phyloP scores from a whole-genome alignment of 371 early-diverging fungal species.

The Parasitella parasitica region DNA sequence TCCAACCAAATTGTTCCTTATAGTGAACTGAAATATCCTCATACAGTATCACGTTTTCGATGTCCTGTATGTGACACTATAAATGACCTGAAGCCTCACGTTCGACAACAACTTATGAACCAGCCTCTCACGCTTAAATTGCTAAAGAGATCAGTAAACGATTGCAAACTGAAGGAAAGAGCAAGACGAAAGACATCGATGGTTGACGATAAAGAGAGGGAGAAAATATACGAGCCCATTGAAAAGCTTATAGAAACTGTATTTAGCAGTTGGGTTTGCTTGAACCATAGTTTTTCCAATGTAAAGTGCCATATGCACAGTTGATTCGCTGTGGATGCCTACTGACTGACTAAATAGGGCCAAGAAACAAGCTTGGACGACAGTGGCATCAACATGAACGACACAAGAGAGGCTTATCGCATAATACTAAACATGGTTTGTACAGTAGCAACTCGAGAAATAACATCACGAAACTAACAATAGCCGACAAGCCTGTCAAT shows the following conservation, averaged over 20 bases:
- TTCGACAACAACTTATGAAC: conserved; percentile 23
- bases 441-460: neutral
- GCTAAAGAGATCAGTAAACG: conserved; percentile 41
- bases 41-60: conserved; percentile 70
- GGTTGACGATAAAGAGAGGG: conserved; percentile 30
- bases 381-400: conserved; percentile 67
- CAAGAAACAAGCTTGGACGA: conserved; percentile 55
- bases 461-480: neutral
- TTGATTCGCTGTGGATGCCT: neutral
- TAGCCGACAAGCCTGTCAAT: conserved; percentile 48
- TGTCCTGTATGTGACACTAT: conserved; percentile 92
- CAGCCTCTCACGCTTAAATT: conserved; percentile 55
- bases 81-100: conserved; percentile 66
- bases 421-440: conserved; percentile 67
- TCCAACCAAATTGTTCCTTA: neutral
- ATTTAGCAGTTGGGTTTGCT: conserved; percentile 66
- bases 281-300: conserved; percentile 77
- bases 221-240: conserved; percentile 42
- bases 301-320: conserved; percentile 47
- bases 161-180: conserved; percentile 36
- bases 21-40: conserved; percentile 73
- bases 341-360: conserved; percentile 35
- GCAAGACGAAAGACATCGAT: conserved; percentile 19
- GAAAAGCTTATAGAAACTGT: conserved; percentile 60
- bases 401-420: conserved; percentile 70